These are phyloP conservation scores for Teunomyces atbi DNA, from an alignment of 805 yeast species.

Conservation along the genomic window DNA sequence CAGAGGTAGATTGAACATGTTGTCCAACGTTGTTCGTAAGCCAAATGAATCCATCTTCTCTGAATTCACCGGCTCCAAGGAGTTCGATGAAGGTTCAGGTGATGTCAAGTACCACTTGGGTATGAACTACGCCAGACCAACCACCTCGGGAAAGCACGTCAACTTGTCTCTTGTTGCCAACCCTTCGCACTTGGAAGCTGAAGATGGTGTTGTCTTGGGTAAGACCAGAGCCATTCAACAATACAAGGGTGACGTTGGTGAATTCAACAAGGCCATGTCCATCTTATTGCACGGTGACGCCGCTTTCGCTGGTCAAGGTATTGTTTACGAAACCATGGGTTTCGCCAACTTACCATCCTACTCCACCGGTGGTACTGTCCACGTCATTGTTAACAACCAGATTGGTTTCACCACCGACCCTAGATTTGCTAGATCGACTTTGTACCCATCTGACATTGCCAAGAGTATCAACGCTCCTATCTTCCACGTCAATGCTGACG, in stretches of 20 bases:
- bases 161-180: slow-evolving; percentile 95
- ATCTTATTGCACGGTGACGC: slow-evolving; percentile 98
- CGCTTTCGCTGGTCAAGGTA: slow-evolving; percentile 98
- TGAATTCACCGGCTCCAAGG: slow-evolving; percentile 89
- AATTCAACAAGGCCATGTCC: slow-evolving; percentile 82
- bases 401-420: slow-evolving; percentile 99
- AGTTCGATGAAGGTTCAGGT: slow-evolving; percentile 95
- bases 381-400: slow-evolving; percentile 95
- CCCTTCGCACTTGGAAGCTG: slow-evolving; percentile 98
- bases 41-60: slow-evolving; percentile 97
- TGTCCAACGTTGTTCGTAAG: slow-evolving; percentile 96
- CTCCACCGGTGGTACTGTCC: slow-evolving; percentile 98
- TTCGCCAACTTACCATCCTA: slow-evolving; percentile 89
- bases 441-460: slow-evolving; percentile 97
- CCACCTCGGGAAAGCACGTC: slow-evolving; percentile 95
- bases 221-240: slow-evolving; percentile 95
- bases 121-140: slow-evolving; percentile 98
- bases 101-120: slow-evolving; percentile 99
- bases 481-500: slow-evolving; percentile 99
- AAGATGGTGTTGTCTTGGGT: slow-evolving; percentile 98
- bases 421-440: slow-evolving; percentile 93
- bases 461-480: slow-evolving; percentile 96
- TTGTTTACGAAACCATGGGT: slow-evolving; percentile 97
- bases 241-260: slow-evolving; percentile 82
- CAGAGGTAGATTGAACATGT: slow-evolving; percentile 97